A percentile compares a stretch with the other conserved stretches of the same genome.
phyloP scores from a whole-genome alignment of 192 early-diverging fungal species.

The Gryganskiella cystojenkinii region DNA sequence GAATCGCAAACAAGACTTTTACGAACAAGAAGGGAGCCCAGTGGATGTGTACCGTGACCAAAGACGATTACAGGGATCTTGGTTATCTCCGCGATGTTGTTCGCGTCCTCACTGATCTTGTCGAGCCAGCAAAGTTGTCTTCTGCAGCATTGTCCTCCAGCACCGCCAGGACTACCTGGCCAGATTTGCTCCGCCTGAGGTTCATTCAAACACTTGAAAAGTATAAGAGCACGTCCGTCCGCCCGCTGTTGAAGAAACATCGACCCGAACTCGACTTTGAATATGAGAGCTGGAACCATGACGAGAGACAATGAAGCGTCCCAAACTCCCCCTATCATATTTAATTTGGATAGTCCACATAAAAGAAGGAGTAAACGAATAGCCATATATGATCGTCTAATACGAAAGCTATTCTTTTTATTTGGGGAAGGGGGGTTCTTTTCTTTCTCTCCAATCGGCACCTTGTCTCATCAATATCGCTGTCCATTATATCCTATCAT shows the following conservation, averaged over 20 bases:
- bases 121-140: no score
- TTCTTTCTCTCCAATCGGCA: not conserved
- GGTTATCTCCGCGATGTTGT: no score
- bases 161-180: slow-evolving; percentile 1
- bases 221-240: not conserved
- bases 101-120: no score
- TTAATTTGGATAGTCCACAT: not conserved
- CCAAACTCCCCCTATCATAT: not conserved
- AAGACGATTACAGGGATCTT: no score
- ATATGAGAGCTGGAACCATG: slow-evolving; percentile 11
- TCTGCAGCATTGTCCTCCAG: not conserved
- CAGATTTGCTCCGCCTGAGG: slow-evolving; percentile 17
- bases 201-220: slow-evolving; percentile 6
- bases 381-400: no score
- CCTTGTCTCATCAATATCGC: slow-evolving; percentile 1
- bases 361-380: no score
- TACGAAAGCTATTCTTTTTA: no score
- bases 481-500: not conserved
- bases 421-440: no score
- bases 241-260: slow-evolving; percentile 9
- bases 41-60: no score
- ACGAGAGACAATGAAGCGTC: not conserved
- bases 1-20: no score
- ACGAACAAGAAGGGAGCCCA: no score
- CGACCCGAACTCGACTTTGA: slow-evolving; percentile 30